Base-by-base conservation (phyloP, 306 rosid genomes). In the Ammopiptanthus mongolicus region DNA sequence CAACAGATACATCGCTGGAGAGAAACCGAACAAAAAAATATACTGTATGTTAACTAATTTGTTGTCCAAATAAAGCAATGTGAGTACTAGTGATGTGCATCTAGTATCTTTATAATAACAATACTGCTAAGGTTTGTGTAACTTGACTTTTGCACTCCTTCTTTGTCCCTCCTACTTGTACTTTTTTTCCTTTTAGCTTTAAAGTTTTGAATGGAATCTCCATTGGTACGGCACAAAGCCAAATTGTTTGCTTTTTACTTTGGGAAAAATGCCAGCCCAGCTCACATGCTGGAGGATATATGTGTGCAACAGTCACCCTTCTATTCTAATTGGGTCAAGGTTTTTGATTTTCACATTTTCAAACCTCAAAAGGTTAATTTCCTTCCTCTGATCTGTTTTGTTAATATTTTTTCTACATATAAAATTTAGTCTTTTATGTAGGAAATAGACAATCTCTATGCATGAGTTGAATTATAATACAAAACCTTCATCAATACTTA, bases 101-200 rank as follows among this genome's bases (percentile, higher is more conserved):
- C 28, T 25, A 25, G 28, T 25, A 25, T 0, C 3, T 25, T 25
- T 25, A 25, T 25, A 25, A 1, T 25, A 25, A 25, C 28, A 25
- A 0, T 25, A 25, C 3, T 86, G 81, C 86, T 77, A 65, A 77
- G 83, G 84, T 78, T 80, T 78, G 65, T 73, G 23, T 76, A 77
- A 50, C 85, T 87, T 89, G 83, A 85, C 89, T 89, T 84, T 82
- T 66, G 14, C 65, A 37, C 21, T 33, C 74, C n/a, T 19, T 47
- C 78, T 61, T 79, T 71, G 18, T 64, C 46, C 72, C 71, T 9
- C 37, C 1, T 62, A 4, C 57, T 50, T 79, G 22, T 34, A 17
- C 42, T 10, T 0, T 69, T 0, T 69, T 44, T 56, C 28, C n/a
- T 4, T 63, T 52, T 21, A 63, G 33, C 5, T 61, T 39, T 51